Percentiles rank a stretch among this genome's conserved stretches.
Evolutionary conservation across 2,329 filamentous ascomycete genomes (phyloP).

Genomic region (Beauveria rudraprayagi): DNA sequence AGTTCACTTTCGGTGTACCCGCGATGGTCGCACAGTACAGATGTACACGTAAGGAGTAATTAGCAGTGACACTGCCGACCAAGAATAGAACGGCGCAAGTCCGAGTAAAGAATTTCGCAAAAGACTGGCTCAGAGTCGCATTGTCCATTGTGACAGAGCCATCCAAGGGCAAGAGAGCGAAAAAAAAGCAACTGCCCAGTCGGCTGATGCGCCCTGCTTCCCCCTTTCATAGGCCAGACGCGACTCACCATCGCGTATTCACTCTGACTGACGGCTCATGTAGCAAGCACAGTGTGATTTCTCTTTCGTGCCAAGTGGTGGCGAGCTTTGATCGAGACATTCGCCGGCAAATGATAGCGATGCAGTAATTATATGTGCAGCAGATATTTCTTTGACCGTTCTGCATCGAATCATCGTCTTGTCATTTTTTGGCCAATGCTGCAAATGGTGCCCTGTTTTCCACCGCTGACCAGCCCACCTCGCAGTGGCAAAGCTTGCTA

Average conservation of each 20-base stretch:
- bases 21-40: not conserved
- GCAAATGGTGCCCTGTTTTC: too few relatives aligned
- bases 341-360: not conserved
- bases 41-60: too few relatives aligned
- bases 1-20: not conserved
- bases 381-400: not conserved
- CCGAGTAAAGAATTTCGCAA: too few relatives aligned
- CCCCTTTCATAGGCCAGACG: not conserved
- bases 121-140: too few relatives aligned
- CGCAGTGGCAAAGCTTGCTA: not conserved
- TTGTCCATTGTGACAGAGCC: not conserved
- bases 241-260: not conserved
- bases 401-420: not conserved
- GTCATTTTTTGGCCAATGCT: not conserved
- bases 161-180: not conserved
- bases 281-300: not conserved
- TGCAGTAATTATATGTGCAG: not conserved
- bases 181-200: not conserved
- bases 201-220: not conserved
- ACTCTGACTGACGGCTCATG: not conserved
- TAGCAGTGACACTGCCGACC: too few relatives aligned
- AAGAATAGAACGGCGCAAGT: too few relatives aligned
- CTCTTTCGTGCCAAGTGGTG: not conserved
- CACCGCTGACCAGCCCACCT: not conserved
- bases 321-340: not conserved